A percentile compares a stretch with the other conserved stretches of the same genome.
phyloP scores from a whole-genome alignment of 1,284 basidiomycete genomes.

The Volvariella volvacea region DNA sequence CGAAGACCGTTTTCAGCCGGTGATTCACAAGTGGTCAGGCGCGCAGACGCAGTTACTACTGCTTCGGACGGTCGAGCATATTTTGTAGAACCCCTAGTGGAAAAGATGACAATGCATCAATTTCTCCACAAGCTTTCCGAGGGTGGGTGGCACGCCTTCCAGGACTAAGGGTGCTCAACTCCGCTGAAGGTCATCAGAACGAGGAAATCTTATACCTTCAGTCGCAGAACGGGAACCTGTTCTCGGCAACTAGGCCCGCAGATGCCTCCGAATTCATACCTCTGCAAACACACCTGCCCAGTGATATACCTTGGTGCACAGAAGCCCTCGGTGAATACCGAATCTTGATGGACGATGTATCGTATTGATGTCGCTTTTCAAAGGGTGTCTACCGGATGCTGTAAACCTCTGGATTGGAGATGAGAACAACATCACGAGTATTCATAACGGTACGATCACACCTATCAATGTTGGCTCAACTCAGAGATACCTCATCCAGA shows the following conservation, averaged over 20 bases:
- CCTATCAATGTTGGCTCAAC: slow-evolving; percentile 1
- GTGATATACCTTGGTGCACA: slow-evolving; percentile 67
- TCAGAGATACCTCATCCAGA: slow-evolving; percentile 37
- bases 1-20: not conserved
- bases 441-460: slow-evolving; percentile 66
- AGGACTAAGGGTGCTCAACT: not conserved
- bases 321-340: slow-evolving; percentile 66
- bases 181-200: not conserved
- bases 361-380: slow-evolving; percentile 2
- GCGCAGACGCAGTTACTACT: slow-evolving; percentile 70
- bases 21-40: slow-evolving; percentile 30
- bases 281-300: slow-evolving; percentile 57
- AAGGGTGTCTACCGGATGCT: slow-evolving; percentile 71
- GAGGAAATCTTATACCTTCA: slow-evolving; percentile 71
- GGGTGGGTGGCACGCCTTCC: slow-evolving; percentile 18
- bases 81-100: slow-evolving; percentile 72
- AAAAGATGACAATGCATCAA: slow-evolving; percentile 57
- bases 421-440: slow-evolving; percentile 67
- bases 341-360: slow-evolving; percentile 1
- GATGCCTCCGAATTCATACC: slow-evolving; percentile 53
- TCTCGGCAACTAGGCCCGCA: slow-evolving; percentile 28
- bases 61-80: slow-evolving; percentile 53
- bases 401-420: slow-evolving; percentile 91
- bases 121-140: slow-evolving; percentile 45
- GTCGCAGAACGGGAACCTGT: slow-evolving; percentile 88